Evolutionary conservation across 1,284 basidiomycete genomes (phyloP).

Genomic region (Chalciporus piperatoides): DNA sequence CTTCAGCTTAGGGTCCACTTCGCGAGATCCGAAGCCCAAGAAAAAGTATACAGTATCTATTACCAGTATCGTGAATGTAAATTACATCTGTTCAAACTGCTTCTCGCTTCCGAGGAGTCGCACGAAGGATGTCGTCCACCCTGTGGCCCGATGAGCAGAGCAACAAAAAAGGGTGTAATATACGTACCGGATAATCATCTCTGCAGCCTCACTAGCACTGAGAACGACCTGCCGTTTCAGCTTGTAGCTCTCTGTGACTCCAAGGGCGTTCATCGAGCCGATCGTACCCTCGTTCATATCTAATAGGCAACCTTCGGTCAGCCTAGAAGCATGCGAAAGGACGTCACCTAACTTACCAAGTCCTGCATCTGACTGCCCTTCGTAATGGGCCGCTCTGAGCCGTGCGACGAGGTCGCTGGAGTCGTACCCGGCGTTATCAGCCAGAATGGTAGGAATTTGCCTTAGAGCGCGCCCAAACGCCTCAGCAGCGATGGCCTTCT

Average conservation of each 20-base stretch:
- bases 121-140: conserved; percentile 67
- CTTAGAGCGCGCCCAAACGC: conserved; percentile 86
- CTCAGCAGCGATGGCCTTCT: conserved; percentile 95
- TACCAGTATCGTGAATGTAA: conserved; percentile 1
- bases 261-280: conserved; percentile 85
- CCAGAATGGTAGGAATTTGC: conserved; percentile 95
- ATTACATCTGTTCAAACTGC: conserved; percentile 42
- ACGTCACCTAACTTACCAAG: conserved; percentile 60
- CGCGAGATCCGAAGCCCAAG: neutral
- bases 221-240: conserved; percentile 94
- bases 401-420: conserved; percentile 92
- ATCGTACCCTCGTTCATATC: conserved; percentile 88
- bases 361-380: conserved; percentile 81
- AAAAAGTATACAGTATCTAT: conserved; percentile 11
- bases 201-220: conserved; percentile 93
- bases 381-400: conserved; percentile 92
- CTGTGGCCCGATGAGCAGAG: conserved; percentile 33
- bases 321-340: neutral
- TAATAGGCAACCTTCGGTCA: conserved; percentile 28
- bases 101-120: conserved; percentile 62
- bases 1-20: neutral
- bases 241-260: conserved; percentile 96
- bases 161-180: neutral
- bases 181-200: conserved; percentile 94
- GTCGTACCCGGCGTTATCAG: conserved; percentile 98